Conservation (phyloP, 2,329 filamentous ascomycete species). For the Botrytis pseudocinerea region DNA sequence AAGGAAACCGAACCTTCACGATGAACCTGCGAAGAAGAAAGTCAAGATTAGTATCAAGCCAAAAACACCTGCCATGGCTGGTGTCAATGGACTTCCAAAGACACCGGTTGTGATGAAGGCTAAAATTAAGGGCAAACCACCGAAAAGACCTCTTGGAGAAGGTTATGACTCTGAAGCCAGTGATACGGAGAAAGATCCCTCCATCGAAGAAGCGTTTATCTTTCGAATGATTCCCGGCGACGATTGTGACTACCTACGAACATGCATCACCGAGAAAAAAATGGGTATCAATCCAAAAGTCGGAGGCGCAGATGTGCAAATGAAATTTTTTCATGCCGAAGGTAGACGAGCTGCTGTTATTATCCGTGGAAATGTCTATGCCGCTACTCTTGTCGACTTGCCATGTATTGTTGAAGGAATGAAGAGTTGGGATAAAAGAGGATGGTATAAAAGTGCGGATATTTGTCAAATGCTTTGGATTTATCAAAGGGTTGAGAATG, state of each 20-base stretch:
- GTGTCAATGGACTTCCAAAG: constrained; percentile 30
- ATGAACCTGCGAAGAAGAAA: constrained; percentile 42
- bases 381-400: constrained; percentile 66
- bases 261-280: constrained; percentile 72
- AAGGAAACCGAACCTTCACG: neutral
- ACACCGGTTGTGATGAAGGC: constrained; percentile 50
- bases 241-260: constrained; percentile 79
- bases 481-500: constrained; percentile 56
- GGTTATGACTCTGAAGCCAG: constrained; percentile 97
- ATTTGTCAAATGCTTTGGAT: constrained; percentile 75
- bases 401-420: constrained; percentile 70
- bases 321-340: constrained; percentile 75
- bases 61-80: constrained; percentile 14
- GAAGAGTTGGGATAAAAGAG: constrained; percentile 73
- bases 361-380: constrained; percentile 62
- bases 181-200: constrained; percentile 82
- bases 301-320: constrained; percentile 73
- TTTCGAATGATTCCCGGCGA: constrained; percentile 84
- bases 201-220: constrained; percentile 86
- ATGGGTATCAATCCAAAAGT: constrained; percentile 64
- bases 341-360: constrained; percentile 61
- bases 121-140: constrained; percentile 66
- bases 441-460: constrained; percentile 72
- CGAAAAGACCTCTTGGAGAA: constrained; percentile 72
- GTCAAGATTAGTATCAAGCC: constrained; percentile 48